phyloP scores from a whole-genome alignment of 2,329 filamentous ascomycete species.

The Fusarium citri region DNA sequence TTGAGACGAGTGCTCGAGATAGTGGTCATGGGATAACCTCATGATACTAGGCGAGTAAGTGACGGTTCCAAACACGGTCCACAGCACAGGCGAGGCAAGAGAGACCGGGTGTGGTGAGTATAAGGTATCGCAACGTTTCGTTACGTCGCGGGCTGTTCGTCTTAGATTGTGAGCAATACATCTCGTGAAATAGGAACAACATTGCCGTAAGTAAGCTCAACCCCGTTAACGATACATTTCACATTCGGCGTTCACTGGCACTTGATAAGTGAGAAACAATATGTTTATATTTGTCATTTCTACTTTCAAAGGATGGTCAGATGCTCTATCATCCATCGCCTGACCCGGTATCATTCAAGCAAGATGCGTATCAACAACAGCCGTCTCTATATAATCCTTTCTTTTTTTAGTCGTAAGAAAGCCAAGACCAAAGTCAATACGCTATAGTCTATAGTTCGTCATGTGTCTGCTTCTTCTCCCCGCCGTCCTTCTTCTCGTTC shows the following conservation, averaged over 20 bases:
- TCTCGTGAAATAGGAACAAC: background rate
- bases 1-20: background rate
- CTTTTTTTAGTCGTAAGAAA: conserved; percentile 24
- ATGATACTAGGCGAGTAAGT: conserved; percentile 1
- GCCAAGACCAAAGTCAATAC: conserved; percentile 23
- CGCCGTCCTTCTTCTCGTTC: conserved; percentile 37
- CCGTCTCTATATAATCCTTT: conserved; percentile 19
- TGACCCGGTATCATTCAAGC: conserved; percentile 38
- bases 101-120: background rate
- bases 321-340: conserved; percentile 38
- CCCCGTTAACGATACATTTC: background rate
- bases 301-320: conserved; percentile 26
- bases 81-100: background rate
- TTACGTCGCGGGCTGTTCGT: background rate
- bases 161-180: background rate
- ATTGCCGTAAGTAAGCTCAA: background rate
- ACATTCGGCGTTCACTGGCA: background rate
- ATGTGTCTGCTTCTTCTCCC: conserved; percentile 45
- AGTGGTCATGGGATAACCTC: background rate
- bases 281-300: conserved; percentile 30
- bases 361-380: conserved; percentile 28
- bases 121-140: conserved; percentile 2
- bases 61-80: background rate
- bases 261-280: conserved; percentile 5
- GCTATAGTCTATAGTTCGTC: conserved; percentile 52